phyloP scores from a whole-genome alignment of 805 yeast genomes.

The Debaryomyces maramus region DNA sequence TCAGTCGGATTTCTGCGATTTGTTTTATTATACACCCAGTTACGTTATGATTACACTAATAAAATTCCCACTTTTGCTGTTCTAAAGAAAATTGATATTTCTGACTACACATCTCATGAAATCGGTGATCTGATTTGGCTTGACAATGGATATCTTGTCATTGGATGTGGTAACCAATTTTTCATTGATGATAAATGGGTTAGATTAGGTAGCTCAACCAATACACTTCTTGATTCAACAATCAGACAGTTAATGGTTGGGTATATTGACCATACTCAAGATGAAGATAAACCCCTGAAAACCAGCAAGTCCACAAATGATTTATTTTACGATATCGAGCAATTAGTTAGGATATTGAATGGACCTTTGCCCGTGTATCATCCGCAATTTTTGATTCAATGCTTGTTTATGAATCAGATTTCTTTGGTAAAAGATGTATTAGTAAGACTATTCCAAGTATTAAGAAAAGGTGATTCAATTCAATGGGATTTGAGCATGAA shows the following conservation, averaged over 20 bases:
- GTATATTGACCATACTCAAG: slow-evolving; percentile 13
- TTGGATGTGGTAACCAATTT: slow-evolving; percentile 88
- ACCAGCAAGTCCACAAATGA: slow-evolving; percentile 12
- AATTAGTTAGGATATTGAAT: slow-evolving; percentile 73
- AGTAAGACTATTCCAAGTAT: slow-evolving; percentile 47
- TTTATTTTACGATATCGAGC: slow-evolving; percentile 50
- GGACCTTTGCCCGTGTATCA: slow-evolving; percentile 91
- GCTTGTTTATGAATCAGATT: slow-evolving; percentile 61
- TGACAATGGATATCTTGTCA: slow-evolving; percentile 70
- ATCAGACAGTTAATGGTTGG: slow-evolving; percentile 41
- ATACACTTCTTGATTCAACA: slow-evolving; percentile 51
- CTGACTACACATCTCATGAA: slow-evolving; percentile 68
- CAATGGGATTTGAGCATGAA: slow-evolving; percentile 36
- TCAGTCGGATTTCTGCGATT: slow-evolving; percentile 73
- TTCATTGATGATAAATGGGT: slow-evolving; percentile 73
- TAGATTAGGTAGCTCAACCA: slow-evolving; percentile 25
- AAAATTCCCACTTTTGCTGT: slow-evolving; percentile 74
- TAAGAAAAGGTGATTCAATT: slow-evolving; percentile 42
- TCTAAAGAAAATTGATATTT: slow-evolving; percentile 69
- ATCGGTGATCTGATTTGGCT: slow-evolving; percentile 93
- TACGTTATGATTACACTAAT: slow-evolving; percentile 87
- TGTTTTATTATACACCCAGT: slow-evolving; percentile 72
- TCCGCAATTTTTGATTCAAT: slow-evolving; percentile 82
- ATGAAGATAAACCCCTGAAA: slow-evolving; percentile 30
- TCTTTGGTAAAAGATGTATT: slow-evolving; percentile 58